A percentile compares a stretch with the other conserved stretches of the same genome.
Evolutionary conservation across 805 yeast genomes (phyloP).

Genomic region (Blastobotrys robertii): DNA sequence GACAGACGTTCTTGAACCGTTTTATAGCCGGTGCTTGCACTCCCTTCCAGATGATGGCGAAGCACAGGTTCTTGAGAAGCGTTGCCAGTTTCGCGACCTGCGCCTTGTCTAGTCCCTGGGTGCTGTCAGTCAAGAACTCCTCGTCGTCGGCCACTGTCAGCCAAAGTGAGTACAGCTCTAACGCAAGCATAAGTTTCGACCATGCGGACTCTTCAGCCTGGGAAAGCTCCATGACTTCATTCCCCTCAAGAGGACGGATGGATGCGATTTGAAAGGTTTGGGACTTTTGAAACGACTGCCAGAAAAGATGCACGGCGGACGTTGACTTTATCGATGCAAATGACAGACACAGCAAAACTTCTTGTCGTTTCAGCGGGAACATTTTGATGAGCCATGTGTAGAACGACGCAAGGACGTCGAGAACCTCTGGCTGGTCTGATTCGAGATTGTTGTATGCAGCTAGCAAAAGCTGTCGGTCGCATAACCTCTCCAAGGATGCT

Average conservation of each 20-base stretch:
- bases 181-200: conserved; percentile 36
- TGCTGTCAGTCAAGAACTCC: conserved; percentile 40
- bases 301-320: conserved; percentile 13
- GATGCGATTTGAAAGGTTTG: conserved; percentile 2
- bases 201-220: conserved; percentile 9
- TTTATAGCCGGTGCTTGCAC: conserved; percentile 9
- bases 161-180: conserved; percentile 60
- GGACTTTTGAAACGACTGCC: conserved; percentile 12
- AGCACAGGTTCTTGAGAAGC: conserved; percentile 42
- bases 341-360: conserved; percentile 12
- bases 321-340: conserved; percentile 5
- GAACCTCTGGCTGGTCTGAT: not conserved
- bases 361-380: conserved; percentile 10
- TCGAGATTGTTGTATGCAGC: conserved; percentile 7
- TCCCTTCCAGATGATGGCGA: conserved; percentile 38
- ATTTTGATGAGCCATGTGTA: conserved; percentile 12
- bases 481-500: not conserved
- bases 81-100: conserved; percentile 34
- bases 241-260: not conserved
- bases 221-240: not conserved
- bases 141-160: conserved; percentile 56
- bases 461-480: not conserved
- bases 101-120: conserved; percentile 30
- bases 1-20: conserved; percentile 29
- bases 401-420: conserved; percentile 13